Conservation (phyloP, 75 land plant genomes). For the Gnetum montanum region DNA sequence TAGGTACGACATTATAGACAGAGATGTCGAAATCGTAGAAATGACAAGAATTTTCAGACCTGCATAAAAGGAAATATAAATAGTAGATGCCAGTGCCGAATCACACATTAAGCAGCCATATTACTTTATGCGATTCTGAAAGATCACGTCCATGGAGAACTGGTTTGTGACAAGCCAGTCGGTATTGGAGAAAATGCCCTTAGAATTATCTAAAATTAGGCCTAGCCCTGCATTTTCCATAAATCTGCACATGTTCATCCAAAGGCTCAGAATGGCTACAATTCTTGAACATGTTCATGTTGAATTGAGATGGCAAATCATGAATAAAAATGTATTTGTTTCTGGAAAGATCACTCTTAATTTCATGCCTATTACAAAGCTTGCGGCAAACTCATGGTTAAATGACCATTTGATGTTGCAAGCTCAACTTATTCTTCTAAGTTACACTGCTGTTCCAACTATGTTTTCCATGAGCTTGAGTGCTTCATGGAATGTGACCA, state of each 20-base stretch:
- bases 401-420: no score
- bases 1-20: constrained; percentile 56
- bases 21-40: constrained; percentile 78
- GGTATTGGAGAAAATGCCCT: constrained; percentile 57
- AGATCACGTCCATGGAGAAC: constrained; percentile 91
- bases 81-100: constrained; percentile 68
- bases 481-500: no score
- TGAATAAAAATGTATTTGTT: constrained; percentile 88
- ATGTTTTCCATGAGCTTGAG: no score
- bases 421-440: no score
- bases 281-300: constrained; percentile 57
- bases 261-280: constrained; percentile 48
- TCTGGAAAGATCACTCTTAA: constrained; percentile 66
- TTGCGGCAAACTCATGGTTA: no score
- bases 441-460: no score
- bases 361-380: constrained; percentile 36
- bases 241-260: constrained; percentile 94
- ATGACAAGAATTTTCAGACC: constrained; percentile 77
- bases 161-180: constrained; percentile 96
- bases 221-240: constrained; percentile 81
- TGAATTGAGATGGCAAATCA: constrained; percentile 60
- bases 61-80: constrained; percentile 94
- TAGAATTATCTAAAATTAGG: constrained; percentile 62
- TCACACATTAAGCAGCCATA: constrained; percentile 83
- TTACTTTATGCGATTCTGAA: constrained; percentile 84